Evolutionary conservation across 225 moss, liverwort and hornwort species (phyloP).

Genomic region (Pseudisothecium myosuroides): DNA sequence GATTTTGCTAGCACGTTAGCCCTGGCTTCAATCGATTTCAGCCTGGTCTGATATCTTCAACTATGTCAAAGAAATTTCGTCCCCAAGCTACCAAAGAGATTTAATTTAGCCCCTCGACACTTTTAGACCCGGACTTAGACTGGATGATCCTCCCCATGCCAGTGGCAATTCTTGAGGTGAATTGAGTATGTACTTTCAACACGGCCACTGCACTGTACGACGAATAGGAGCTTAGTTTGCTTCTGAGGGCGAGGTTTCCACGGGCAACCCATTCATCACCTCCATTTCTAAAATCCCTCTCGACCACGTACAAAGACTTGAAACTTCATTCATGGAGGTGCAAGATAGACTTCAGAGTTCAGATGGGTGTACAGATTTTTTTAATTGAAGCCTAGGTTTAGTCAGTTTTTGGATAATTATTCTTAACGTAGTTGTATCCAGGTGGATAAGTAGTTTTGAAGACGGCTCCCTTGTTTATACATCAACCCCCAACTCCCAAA

Average conservation of each 20-base stretch:
- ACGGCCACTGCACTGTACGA: neutral
- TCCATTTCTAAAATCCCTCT: neutral
- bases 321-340: neutral
- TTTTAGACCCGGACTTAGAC: neutral
- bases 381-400: neutral
- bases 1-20: neutral
- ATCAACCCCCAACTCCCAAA: neutral
- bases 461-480: neutral
- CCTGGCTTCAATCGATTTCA: neutral
- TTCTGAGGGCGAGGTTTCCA: neutral
- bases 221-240: neutral
- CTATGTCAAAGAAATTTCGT: no score
- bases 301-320: no score
- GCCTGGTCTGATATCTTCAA: neutral
- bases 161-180: neutral
- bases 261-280: neutral
- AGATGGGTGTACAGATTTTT: neutral
- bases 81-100: no score
- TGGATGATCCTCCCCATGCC: neutral
- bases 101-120: neutral
- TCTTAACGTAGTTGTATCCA: neutral
- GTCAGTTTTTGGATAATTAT: no score
- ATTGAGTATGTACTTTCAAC: neutral
- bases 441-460: neutral
- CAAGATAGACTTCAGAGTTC: neutral